Conservation (phyloP, 805 yeast species). For the Candida boleticola region DNA sequence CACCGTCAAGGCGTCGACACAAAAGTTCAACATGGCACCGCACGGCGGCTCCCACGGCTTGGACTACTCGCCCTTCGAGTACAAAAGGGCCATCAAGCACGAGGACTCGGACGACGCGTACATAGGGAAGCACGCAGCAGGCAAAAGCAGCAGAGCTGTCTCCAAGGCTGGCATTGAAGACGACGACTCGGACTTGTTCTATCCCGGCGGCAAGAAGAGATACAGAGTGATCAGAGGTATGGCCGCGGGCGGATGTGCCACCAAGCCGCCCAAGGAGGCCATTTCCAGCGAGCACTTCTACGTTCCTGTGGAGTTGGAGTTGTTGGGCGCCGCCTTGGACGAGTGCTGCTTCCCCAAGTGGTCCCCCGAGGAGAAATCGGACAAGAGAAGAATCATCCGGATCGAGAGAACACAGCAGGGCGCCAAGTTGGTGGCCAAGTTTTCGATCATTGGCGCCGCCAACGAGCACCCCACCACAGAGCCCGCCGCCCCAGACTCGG, state of each 20-base stretch:
- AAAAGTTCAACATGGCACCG: neutral
- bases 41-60: neutral
- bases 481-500: constrained; percentile 41
- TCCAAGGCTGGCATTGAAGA: neutral
- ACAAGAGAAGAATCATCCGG: constrained; percentile 56
- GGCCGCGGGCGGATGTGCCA: constrained; percentile 55
- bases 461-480: constrained; percentile 41
- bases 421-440: constrained; percentile 45
- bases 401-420: constrained; percentile 54
- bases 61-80: neutral
- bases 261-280: constrained; percentile 51
- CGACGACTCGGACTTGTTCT: neutral
- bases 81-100: neutral
- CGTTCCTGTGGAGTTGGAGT: constrained; percentile 47
- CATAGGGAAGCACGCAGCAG: neutral
- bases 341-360: constrained; percentile 54
- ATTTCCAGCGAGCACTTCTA: constrained; percentile 15
- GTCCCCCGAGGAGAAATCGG: constrained; percentile 44
- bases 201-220: constrained; percentile 7
- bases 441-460: constrained; percentile 53
- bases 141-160: neutral
- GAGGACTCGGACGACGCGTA: neutral
- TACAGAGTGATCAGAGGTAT: constrained; percentile 54
- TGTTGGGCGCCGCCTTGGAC: constrained; percentile 44
- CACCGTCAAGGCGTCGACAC: neutral